These are phyloP conservation scores for Cryphonectria naterciae DNA, from an alignment of 2,329 filamentous ascomycete genomes.

Conservation along the genomic window DNA sequence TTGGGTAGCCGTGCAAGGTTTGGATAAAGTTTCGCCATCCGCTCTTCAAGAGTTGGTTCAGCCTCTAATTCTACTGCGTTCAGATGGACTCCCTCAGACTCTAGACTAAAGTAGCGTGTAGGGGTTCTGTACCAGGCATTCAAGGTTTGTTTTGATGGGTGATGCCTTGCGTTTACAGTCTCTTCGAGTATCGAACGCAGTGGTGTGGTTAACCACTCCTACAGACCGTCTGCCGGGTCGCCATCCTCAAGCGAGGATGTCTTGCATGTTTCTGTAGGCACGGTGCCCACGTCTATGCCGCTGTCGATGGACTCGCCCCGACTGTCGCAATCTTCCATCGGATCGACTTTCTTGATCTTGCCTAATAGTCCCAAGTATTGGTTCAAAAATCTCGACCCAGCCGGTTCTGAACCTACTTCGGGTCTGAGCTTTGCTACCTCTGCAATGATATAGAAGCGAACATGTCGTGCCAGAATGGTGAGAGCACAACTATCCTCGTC, in stretches of 20 bases:
- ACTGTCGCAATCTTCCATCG: not conserved
- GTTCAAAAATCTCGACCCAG: not conserved
- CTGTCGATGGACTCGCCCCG: conserved; percentile 17
- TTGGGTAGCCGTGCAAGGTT: conserved; percentile 9
- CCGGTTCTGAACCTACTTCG: not conserved
- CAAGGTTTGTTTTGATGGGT: not conserved
- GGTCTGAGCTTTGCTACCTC: not conserved
- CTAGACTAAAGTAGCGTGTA: conserved; percentile 12
- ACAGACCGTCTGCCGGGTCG: conserved; percentile 5
- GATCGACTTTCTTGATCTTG: not conserved
- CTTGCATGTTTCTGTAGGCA: not conserved
- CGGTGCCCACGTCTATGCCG: conserved; percentile 9
- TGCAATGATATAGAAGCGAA: conserved; percentile 18
- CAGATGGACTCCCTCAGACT: not conserved
- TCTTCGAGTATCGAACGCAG: not conserved
- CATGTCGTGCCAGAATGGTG: not conserved
- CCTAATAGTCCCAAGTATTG: not conserved
- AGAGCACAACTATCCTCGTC: conserved; percentile 18
- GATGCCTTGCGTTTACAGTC: too few species aligned
- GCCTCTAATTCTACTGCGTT: conserved; percentile 8
- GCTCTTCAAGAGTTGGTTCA: conserved; percentile 6
- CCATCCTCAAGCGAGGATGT: not conserved
- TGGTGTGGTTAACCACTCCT: not conserved
- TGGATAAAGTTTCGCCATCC: conserved; percentile 16
- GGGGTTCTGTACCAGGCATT: conserved; percentile 15